Evolutionary conservation across 768 basidiomycete genomes (phyloP).

Genomic region (Stropharia rugosoannulata): DNA sequence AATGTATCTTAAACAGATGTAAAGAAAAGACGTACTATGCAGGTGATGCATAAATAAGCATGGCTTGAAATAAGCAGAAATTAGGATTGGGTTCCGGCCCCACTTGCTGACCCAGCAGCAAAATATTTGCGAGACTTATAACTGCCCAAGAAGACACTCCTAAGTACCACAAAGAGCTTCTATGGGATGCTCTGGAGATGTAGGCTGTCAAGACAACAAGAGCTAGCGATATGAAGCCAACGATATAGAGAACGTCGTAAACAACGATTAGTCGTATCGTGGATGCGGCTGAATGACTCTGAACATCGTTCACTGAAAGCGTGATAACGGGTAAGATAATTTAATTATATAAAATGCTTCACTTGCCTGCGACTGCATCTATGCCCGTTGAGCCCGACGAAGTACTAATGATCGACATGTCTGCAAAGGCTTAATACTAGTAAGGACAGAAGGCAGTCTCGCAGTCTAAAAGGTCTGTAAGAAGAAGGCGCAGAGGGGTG

Average conservation of each 20-base stretch:
- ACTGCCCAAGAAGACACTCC: conserved; percentile 14
- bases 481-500: too few relatives aligned
- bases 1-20: neutral
- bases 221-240: conserved; percentile 11
- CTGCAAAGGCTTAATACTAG: too few relatives aligned
- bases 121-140: conserved; percentile 9
- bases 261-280: conserved; percentile 6
- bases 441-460: too few relatives aligned
- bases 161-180: conserved; percentile 15
- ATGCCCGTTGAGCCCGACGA: too few relatives aligned
- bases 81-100: conserved; percentile 2
- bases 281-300: neutral
- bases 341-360: too few relatives aligned
- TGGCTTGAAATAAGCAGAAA: conserved; percentile 14
- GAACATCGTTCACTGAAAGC: too few relatives aligned
- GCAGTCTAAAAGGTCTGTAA: too few relatives aligned
- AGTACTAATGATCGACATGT: too few relatives aligned
- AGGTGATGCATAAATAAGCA: conserved; percentile 13
- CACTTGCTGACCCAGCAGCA: conserved; percentile 16
- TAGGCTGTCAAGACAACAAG: conserved; percentile 12
- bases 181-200: conserved; percentile 7
- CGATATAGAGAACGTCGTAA: conserved; percentile 12
- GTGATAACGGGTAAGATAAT: too few relatives aligned
- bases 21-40: conserved; percentile 10
- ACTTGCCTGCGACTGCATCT: too few relatives aligned